Conservation (phyloP, 257 asterid species). For the Cynanchum wilfordii region DNA sequence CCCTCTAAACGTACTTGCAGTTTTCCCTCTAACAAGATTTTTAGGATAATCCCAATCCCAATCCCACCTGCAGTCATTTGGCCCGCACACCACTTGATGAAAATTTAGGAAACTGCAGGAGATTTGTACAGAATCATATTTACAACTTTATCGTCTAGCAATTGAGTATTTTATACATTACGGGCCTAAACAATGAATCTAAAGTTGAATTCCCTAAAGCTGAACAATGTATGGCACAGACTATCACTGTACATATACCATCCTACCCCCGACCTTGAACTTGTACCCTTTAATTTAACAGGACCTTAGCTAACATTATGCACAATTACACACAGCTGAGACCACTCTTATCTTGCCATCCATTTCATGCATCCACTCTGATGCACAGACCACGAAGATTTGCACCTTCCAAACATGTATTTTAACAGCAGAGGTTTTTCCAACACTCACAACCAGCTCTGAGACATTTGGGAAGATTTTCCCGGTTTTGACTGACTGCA, state of each 20-base stretch:
- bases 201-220: not conserved
- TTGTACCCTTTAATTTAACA: conserved; percentile 1
- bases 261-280: not conserved
- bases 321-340: not conserved
- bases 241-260: not conserved
- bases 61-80: not conserved
- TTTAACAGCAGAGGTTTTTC: not conserved
- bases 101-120: not conserved
- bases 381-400: not conserved
- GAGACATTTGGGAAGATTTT: conserved; percentile 13
- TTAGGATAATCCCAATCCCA: no score
- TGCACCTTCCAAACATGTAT: not conserved
- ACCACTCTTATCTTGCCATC: not conserved
- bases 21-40: no score
- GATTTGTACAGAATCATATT: not conserved
- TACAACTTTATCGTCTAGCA: not conserved
- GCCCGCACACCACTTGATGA: not conserved
- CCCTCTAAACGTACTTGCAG: no score
- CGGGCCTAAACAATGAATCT: not conserved
- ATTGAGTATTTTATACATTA: conserved; percentile 11
- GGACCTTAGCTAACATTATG: not conserved
- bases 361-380: not conserved
- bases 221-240: not conserved
- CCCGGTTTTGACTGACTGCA: conserved; percentile 18
- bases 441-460: conserved; percentile 20